phyloP scores from a whole-genome alignment of 2,329 filamentous ascomycete genomes.

The Hypoxylon sp. region DNA sequence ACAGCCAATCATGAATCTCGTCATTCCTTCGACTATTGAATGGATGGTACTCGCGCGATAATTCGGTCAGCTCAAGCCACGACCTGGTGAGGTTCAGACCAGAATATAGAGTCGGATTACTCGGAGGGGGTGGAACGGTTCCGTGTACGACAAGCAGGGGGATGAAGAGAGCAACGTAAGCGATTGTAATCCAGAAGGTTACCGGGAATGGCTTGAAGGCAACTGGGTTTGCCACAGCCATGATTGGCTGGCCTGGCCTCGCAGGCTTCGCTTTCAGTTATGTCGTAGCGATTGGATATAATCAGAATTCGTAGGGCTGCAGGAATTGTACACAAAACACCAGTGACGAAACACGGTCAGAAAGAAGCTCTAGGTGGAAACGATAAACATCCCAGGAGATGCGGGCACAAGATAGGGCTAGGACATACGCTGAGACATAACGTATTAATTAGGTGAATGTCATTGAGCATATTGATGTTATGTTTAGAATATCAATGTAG shows the following conservation, averaged over 20 bases:
- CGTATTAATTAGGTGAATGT: conserved; percentile 15
- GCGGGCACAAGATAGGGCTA: conserved; percentile 11
- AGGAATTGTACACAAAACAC: conserved; percentile 29
- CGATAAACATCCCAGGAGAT: conserved; percentile 36
- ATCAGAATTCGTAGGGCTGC: conserved; percentile 31
- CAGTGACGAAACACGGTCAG: conserved; percentile 32
- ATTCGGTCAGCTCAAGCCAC: conserved; percentile 83
- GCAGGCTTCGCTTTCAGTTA: conserved; percentile 18
- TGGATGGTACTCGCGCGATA: conserved; percentile 84
- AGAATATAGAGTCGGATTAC: conserved; percentile 62
- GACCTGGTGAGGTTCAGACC: conserved; percentile 88
- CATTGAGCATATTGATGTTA: conserved; percentile 22
- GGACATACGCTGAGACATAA: conserved; percentile 27
- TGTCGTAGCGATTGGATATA: conserved; percentile 24
- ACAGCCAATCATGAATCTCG: conserved; percentile 79
- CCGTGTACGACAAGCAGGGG: conserved; percentile 81
- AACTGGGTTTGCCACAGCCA: conserved; percentile 66
- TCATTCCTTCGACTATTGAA: conserved; percentile 91
- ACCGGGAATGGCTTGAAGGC: conserved; percentile 86
- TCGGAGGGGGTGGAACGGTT: conserved; percentile 76
- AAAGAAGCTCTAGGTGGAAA: conserved; percentile 47
- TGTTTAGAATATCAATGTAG: neutral
- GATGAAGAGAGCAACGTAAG: conserved; percentile 83
- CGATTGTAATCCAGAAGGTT: conserved; percentile 79
- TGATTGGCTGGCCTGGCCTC: conserved; percentile 38